Percentiles rank a stretch among this genome's conserved stretches.
Conservation (phyloP, 108 stramenopile species). For the Cyclotella atomus region DNA sequence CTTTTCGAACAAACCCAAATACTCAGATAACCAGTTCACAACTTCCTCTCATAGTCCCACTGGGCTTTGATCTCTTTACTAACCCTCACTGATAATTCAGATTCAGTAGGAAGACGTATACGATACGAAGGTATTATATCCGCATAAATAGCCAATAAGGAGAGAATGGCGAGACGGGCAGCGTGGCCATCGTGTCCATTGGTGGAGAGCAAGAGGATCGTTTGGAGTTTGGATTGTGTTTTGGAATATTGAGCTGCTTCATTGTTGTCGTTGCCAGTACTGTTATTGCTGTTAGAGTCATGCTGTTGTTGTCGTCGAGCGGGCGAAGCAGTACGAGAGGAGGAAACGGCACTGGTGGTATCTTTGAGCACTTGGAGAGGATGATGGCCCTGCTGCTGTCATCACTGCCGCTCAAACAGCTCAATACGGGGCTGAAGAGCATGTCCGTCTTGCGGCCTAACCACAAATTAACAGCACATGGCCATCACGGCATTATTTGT, state of each 20-base stretch:
- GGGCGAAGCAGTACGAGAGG: conserved; percentile 18
- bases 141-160: conserved; percentile 87
- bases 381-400: no score
- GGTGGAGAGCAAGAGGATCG: conserved; percentile 59
- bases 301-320: background rate
- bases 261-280: background rate
- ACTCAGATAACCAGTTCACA: conserved; percentile 79
- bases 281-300: background rate
- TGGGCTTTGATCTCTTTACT: conserved; percentile 87
- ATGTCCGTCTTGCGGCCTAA: no score
- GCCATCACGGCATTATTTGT: no score
- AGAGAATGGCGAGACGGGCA: conserved; percentile 80
- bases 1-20: conserved; percentile 75
- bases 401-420: no score
- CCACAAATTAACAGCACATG: no score
- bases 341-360: conserved; percentile 65
- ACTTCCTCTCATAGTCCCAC: conserved; percentile 76
- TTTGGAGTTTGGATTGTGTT: conserved; percentile 62
- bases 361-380: conserved; percentile 81
- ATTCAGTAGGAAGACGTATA: conserved; percentile 86
- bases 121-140: conserved; percentile 93
- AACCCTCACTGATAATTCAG: conserved; percentile 78
- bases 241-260: conserved; percentile 26
- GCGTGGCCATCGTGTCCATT: conserved; percentile 74
- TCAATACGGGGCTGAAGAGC: no score